phyloP scores from a whole-genome alignment of 1,284 basidiomycete species.

The Pseudozyma sp. region DNA sequence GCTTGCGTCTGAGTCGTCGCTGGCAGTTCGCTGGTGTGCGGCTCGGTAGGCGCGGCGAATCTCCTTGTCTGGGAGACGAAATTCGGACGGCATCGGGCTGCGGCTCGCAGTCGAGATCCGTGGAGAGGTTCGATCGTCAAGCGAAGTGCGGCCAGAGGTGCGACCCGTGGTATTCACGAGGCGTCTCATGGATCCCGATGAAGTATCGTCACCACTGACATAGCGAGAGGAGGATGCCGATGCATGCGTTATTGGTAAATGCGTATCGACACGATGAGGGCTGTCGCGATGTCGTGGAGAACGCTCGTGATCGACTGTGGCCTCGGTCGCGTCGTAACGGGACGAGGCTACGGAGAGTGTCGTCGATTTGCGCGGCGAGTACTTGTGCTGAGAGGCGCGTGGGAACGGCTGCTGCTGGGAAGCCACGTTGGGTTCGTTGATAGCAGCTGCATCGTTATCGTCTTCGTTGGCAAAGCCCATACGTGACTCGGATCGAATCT shows the following conservation, averaged over 20 bases:
- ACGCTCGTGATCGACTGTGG: not conserved
- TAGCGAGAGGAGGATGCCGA: slow-evolving; percentile 21
- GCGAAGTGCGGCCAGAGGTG: slow-evolving; percentile 24
- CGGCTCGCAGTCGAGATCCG: slow-evolving; percentile 19
- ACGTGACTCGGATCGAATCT: slow-evolving; percentile 53
- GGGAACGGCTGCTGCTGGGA: slow-evolving; percentile 23
- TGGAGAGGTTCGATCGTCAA: slow-evolving; percentile 21
- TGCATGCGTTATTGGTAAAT: slow-evolving; percentile 11
- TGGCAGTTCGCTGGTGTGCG: slow-evolving; percentile 24
- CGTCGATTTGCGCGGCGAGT: slow-evolving; percentile 46
- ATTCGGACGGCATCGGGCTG: slow-evolving; percentile 48
- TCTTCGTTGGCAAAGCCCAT: slow-evolving; percentile 25
- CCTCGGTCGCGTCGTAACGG: slow-evolving; percentile 16
- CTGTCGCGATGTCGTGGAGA: slow-evolving; percentile 4
- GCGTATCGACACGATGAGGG: not conserved
- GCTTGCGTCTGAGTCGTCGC: slow-evolving; percentile 33
- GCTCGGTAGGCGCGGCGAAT: slow-evolving; percentile 44
- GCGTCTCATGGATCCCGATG: slow-evolving; percentile 29
- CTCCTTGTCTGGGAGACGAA: slow-evolving; percentile 47
- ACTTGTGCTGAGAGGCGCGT: slow-evolving; percentile 32
- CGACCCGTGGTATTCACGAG: slow-evolving; percentile 22
- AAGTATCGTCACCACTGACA: slow-evolving; percentile 6
- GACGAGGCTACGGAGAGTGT: slow-evolving; percentile 22
- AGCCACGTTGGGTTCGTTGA: not conserved
- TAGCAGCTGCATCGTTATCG: slow-evolving; percentile 13